Evolutionary conservation across 352 stramenopile species (phyloP), one percentile per base, ranked within the genome.

Genomic region (Thalassiosira mediterranea): DNA sequence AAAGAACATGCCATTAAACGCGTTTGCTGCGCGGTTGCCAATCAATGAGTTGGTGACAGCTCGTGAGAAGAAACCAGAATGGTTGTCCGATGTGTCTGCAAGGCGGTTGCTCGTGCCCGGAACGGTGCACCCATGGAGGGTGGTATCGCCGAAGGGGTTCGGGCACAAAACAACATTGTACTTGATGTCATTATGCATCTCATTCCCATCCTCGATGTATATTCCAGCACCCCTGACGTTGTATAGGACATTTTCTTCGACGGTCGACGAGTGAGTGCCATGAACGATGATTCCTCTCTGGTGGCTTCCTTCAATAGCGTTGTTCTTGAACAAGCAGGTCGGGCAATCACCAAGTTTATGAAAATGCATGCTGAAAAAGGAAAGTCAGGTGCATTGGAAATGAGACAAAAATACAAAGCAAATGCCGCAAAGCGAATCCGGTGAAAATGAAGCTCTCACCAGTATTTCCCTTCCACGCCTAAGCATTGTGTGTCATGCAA

Each of bases 151-250:
- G 53, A 89, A 81, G 15, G 74, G 70, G 26, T 61, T 84, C 2
- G 79, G 79, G 68, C 83, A 89, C 25, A 86, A 78, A 0, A 74
- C 72, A 3, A 82, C 69, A 61, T 88, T 89, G 62, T 84, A 84
- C 4, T 81, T 75, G 3, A 88, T 34, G 19, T 69, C 59, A 62
- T 89, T 89, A 56, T 72, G 76, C 83, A 89, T 89, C 57, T 89
- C 83, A 58, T 89, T 89, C 1, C 83, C 83, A 71, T 88, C 83
- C 48, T 89, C 83, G 34, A 87, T 72, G 48, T 89, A 89, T 25
- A 89, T 74, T 46, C 76, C 80, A 25, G 72, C 79, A 28, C 83
- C 83, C 28, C 83, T 58, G 1, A 89, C 76, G 51, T 89, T 79
- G 37, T 73, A 87, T 2, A 89, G 64, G 0, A 89, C 79, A 62